phyloP scores from a whole-genome alignment of 2,329 filamentous ascomycete genomes.

The Karstenula rhodostoma region DNA sequence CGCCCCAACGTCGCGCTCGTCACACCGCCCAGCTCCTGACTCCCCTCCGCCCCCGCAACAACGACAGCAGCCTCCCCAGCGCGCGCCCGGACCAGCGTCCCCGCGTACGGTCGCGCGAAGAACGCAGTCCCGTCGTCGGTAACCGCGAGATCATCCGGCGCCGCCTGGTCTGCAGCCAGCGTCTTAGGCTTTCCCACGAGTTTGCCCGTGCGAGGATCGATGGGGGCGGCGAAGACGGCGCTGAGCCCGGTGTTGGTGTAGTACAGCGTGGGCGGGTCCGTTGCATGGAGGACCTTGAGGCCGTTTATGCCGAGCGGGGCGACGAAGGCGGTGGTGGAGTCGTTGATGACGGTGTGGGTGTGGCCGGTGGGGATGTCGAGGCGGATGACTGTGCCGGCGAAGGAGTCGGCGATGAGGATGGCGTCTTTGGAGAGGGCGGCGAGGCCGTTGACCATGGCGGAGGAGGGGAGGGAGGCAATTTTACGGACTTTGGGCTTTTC shows the following conservation, averaged over 20 bases:
- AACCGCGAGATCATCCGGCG: slow-evolving; percentile 1
- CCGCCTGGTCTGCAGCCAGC: neutral
- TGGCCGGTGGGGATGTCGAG: neutral
- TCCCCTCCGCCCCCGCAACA: neutral
- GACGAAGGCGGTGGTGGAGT: neutral
- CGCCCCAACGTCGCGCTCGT: slow-evolving; percentile 2
- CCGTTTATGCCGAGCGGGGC: neutral
- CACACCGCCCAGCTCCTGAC: neutral
- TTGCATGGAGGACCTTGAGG: neutral
- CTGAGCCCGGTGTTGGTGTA: slow-evolving; percentile 1
- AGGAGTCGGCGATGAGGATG: slow-evolving; percentile 2
- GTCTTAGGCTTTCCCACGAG: neutral
- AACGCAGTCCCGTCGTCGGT: slow-evolving; percentile 5
- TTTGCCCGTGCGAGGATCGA: neutral
- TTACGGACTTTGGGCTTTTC: neutral
- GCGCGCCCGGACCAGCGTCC: neutral
- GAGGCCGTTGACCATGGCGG: neutral
- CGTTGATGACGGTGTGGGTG: neutral
- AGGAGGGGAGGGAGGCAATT: neutral
- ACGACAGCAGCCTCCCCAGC: neutral
- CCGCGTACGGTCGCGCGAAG: neutral
- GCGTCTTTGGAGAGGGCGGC: neutral
- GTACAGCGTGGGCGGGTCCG: neutral
- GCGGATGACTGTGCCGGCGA: neutral
- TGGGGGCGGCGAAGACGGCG: neutral